phyloP scores from a whole-genome alignment of 139 green algal genomes.

The Chlorella sp. region DNA sequence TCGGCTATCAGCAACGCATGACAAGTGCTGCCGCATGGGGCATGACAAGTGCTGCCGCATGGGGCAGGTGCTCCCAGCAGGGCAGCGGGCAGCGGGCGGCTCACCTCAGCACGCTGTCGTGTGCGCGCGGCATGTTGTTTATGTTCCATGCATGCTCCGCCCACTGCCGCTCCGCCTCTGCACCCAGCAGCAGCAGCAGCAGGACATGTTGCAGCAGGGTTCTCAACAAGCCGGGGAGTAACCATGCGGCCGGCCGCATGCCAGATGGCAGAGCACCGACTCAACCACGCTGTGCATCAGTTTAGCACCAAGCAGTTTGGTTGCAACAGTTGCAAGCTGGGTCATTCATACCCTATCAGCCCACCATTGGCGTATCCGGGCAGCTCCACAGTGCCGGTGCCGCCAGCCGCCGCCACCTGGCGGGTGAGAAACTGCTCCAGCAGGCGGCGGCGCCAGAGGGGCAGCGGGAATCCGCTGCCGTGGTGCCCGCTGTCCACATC shows the following conservation, averaged over 20 bases:
- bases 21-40: too few relatives aligned
- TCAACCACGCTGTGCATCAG: too few relatives aligned
- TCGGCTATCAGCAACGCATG: too few relatives aligned
- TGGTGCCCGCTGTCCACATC: conserved; percentile 77
- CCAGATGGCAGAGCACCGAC: too few relatives aligned
- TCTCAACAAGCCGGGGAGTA: too few relatives aligned
- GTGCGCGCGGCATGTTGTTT: conserved; percentile 80
- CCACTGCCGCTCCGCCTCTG: conserved; percentile 51
- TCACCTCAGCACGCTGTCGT: conserved; percentile 69
- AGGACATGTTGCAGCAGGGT: too few relatives aligned
- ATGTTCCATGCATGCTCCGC: conserved; percentile 82
- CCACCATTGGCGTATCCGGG: conserved; percentile 3
- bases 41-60: too few relatives aligned
- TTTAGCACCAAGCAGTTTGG: too few relatives aligned
- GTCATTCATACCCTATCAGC: not conserved
- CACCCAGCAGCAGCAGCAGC: not conserved
- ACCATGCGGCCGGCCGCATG: too few relatives aligned
- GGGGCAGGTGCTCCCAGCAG: too few relatives aligned
- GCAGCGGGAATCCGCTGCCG: conserved; percentile 70
- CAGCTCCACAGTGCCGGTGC: not conserved
- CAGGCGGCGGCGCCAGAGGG: conserved; percentile 55
- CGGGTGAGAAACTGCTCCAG: conserved; percentile 54
- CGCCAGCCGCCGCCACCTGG: conserved; percentile 2
- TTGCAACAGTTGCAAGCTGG: too few relatives aligned
- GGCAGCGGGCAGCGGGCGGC: not conserved